Evolutionary conservation across 768 basidiomycete species (phyloP).

Genomic region (Boletales sp.): DNA sequence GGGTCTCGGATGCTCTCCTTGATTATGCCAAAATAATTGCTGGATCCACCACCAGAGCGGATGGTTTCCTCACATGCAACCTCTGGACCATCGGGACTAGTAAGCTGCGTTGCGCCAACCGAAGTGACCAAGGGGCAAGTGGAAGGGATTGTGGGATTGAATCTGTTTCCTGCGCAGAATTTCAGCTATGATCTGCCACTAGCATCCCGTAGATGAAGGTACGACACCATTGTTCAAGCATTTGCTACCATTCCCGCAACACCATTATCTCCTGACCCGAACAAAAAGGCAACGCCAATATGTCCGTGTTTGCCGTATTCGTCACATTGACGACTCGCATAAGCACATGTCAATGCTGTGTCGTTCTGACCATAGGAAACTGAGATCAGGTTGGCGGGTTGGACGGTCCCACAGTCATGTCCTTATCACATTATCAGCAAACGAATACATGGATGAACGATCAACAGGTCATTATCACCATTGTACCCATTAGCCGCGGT

Average conservation of each 20-base stretch:
- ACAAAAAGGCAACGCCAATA: slow-evolving; percentile 46
- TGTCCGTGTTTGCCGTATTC: slow-evolving; percentile 50
- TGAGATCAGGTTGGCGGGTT: slow-evolving; percentile 40
- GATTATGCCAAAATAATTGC: slow-evolving; percentile 43
- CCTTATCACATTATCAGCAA: slow-evolving; percentile 9
- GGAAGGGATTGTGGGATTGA: slow-evolving; percentile 51
- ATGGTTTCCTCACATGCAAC: slow-evolving; percentile 46
- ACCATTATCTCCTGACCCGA: slow-evolving; percentile 38
- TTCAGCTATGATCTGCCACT: slow-evolving; percentile 41
- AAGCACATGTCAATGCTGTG: slow-evolving; percentile 33
- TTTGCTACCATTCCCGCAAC: slow-evolving; percentile 40
- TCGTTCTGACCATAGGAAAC: slow-evolving; percentile 40
- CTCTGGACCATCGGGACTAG: slow-evolving; percentile 43
- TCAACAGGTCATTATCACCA: slow-evolving; percentile 22
- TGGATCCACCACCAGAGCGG: slow-evolving; percentile 52
- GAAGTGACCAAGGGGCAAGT: slow-evolving; percentile 64
- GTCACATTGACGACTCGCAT: slow-evolving; percentile 40
- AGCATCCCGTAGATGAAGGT: slow-evolving; percentile 34
- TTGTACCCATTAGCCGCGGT: slow-evolving; percentile 33
- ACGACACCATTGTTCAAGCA: no score
- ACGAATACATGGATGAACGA: neutral
- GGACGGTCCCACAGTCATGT: slow-evolving; percentile 33
- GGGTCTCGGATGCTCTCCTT: neutral
- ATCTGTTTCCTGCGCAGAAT: slow-evolving; percentile 54
- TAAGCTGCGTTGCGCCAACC: slow-evolving; percentile 63